phyloP scores from a whole-genome alignment of 208 protist genomes.

The Herpetomonas tarakana region DNA sequence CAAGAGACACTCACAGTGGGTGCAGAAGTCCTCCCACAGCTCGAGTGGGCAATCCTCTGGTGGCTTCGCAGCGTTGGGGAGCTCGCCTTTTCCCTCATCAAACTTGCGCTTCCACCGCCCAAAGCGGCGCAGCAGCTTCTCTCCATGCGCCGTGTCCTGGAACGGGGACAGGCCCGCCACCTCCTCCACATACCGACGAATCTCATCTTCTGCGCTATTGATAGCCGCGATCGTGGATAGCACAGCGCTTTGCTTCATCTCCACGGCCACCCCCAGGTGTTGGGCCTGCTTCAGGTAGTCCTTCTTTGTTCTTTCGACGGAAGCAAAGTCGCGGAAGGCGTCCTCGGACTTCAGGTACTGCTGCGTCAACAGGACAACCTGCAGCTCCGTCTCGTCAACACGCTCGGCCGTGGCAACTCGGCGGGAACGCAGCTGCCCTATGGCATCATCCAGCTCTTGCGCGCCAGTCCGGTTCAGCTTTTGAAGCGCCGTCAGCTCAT shows the following conservation, averaged over 20 bases:
- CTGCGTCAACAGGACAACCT: conserved; percentile 64
- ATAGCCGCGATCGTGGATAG: conserved; percentile 20
- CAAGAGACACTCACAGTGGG: conserved; percentile 39
- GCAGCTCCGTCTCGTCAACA: conserved; percentile 66
- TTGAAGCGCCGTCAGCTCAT: conserved; percentile 60
- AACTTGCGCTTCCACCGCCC: conserved; percentile 61
- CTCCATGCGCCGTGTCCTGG: conserved; percentile 40
- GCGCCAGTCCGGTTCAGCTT: conserved; percentile 41
- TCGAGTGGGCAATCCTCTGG: conserved; percentile 33
- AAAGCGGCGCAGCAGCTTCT: conserved; percentile 73
- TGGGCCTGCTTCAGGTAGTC: conserved; percentile 22
- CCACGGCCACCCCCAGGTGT: conserved; percentile 25
- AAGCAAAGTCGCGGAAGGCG: conserved; percentile 23
- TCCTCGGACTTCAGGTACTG: conserved; percentile 37
- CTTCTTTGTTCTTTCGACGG: conserved; percentile 17
- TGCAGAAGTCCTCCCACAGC: conserved; percentile 62
- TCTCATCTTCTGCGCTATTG: conserved; percentile 34
- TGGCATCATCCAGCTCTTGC: conserved; percentile 40
- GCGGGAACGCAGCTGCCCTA: conserved; percentile 33
- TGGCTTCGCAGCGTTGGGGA: conserved; percentile 19
- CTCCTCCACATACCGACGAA: conserved; percentile 20
- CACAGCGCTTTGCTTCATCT: conserved; percentile 27
- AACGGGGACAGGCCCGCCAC: conserved; percentile 54
- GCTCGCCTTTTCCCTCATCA: conserved; percentile 43
- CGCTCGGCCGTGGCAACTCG: conserved; percentile 43